Percentiles rank a stretch among this genome's conserved stretches.
Conservation (phyloP, 2,329 filamentous ascomycete species). For the Thielaviopsis populi region DNA sequence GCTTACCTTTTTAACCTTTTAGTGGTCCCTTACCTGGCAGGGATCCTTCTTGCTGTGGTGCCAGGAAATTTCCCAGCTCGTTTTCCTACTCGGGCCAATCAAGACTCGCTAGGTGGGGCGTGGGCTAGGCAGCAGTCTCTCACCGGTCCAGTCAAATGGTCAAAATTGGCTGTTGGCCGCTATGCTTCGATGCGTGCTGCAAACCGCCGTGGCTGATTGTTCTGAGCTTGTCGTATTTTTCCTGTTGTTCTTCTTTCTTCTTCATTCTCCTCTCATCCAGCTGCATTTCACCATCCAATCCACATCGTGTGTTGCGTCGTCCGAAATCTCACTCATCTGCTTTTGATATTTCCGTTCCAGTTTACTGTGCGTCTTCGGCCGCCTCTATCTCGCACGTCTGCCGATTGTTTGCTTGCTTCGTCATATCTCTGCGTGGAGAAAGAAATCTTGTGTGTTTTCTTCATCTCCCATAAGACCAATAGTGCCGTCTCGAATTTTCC, state of each 20-base stretch:
- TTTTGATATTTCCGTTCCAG: too few relatives aligned
- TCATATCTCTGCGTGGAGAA: too few relatives aligned
- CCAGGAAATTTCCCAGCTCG: neutral
- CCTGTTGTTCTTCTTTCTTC: conserved; percentile 4
- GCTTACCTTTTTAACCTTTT: neutral
- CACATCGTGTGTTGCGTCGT: too few relatives aligned
- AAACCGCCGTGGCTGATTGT: neutral
- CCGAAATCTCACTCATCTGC: too few relatives aligned
- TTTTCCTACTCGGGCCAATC: neutral
- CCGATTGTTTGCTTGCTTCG: too few relatives aligned
- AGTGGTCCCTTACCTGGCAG: neutral
- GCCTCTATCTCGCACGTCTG: too few relatives aligned
- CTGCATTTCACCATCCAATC: neutral
- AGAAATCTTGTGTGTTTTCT: too few relatives aligned
- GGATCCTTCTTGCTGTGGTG: neutral
- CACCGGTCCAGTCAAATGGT: conserved; percentile 9
- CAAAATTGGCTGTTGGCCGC: neutral
- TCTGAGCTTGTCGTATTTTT: neutral
- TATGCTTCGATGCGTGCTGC: neutral
- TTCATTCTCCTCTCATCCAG: conserved; percentile 1
- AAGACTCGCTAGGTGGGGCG: neutral
- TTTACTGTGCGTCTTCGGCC: too few relatives aligned
- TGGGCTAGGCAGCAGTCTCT: conserved; percentile 11
- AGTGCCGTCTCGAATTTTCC: neutral
- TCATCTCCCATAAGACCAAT: neutral